Evolutionary conservation across 352 stramenopile species (phyloP), one percentile per base, ranked within the genome.

Genomic region (Pythium brachiatum): DNA sequence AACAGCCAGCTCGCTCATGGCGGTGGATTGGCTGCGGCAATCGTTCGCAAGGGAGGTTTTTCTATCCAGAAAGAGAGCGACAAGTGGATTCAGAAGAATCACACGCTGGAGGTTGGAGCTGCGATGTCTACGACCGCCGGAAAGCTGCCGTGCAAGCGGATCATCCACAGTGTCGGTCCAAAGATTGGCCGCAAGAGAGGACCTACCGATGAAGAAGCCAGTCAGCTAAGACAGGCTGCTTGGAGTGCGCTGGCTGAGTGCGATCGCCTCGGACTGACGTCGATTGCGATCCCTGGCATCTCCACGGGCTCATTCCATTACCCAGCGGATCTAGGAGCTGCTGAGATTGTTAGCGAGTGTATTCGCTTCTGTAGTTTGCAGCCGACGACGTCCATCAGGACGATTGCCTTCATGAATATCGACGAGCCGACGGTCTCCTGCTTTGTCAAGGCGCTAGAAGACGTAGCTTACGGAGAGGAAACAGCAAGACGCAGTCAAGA

Each of bases 261-360:
- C 1, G 34, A 61, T 20, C 48, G 55, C 26, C 63, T 81, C 15
- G 21, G 54, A n/a, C n/a, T 75, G 4, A 26, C 41, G 13, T 76
- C 73, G 2, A 51, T 81, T 38, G 68, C 65, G 21, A 64, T 81
- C 0, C 73, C 73, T 3, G 70, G 70, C 7, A 78, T 81, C 48
- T 81, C 73, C 2, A 75, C 73, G 1, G 73, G 73, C 3, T 75
- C 70, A 23, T 78, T 77, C 23, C 69, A 71, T 1, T 81, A 81
- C 51, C 74, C 74, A 27, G 52, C 62, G 27, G 66, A 75, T 18
- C 38, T 70, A 7, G 74, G 60, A 9, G 74, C 68, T 0, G 23
- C 44, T 13, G 74, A 81, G 41, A 79, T 81, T 38, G 71, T 77
- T 9, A 47, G 12, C 3, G 74, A 78, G 16, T 63, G 68, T 23